phyloP scores from a whole-genome alignment of 2,329 filamentous ascomycete genomes.

The Calonectria ilicicola region DNA sequence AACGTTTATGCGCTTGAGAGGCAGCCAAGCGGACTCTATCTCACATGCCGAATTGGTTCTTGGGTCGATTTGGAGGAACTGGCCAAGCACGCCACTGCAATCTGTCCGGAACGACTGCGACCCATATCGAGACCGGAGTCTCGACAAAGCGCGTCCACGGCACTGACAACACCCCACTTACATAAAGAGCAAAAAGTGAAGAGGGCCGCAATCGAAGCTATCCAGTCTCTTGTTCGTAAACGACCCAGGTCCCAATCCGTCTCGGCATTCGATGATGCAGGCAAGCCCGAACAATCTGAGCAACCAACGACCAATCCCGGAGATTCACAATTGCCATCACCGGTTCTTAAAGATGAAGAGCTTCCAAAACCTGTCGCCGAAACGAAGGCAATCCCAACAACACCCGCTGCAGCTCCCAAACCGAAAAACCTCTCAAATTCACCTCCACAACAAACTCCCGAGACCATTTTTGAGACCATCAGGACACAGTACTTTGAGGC shows the following conservation, averaged over 20 bases:
- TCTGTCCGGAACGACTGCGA: constrained; percentile 47
- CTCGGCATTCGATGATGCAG: constrained; percentile 48
- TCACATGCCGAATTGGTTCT: constrained; percentile 74
- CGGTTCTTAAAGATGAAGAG: constrained; percentile 33
- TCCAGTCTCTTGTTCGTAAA: constrained; percentile 71
- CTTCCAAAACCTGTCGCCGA: constrained; percentile 6
- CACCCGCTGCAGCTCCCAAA: not conserved
- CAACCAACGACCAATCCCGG: constrained; percentile 28
- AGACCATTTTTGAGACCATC: constrained; percentile 69
- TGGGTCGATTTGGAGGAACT: constrained; percentile 74
- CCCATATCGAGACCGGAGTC: constrained; percentile 30
- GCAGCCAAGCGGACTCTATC: constrained; percentile 71
- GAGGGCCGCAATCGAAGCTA: constrained; percentile 70
- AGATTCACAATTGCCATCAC: constrained; percentile 36
- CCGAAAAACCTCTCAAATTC: constrained; percentile 15
- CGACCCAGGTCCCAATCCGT: constrained; percentile 59
- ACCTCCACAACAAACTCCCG: constrained; percentile 55
- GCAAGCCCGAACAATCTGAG: constrained; percentile 30
- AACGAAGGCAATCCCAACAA: not conserved
- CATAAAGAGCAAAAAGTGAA: constrained; percentile 66
- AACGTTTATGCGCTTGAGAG: constrained; percentile 74
- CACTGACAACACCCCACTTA: constrained; percentile 57
- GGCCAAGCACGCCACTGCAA: constrained; percentile 58
- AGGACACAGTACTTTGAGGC: constrained; percentile 69
- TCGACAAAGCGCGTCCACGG: constrained; percentile 31